Base-by-base conservation (phyloP, 2,329 filamentous ascomycete species). In the Fusarium lyarnte region DNA sequence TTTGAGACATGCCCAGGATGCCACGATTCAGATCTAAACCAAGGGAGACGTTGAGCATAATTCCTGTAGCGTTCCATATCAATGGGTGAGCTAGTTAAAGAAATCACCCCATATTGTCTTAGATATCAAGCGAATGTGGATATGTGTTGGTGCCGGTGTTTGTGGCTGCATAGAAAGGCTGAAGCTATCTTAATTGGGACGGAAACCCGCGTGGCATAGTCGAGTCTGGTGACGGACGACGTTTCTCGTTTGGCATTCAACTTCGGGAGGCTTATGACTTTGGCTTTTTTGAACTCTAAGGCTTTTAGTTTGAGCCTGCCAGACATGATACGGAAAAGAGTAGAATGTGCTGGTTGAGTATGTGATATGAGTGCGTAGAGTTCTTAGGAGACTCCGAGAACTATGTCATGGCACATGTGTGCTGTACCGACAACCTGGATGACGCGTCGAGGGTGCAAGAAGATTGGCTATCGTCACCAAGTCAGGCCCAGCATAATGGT, bases 121-220 rank as follows among this genome's bases (percentile, higher is more conserved):
- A 36, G 43, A 67, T 53, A 19, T 59, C 13, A 42, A 39, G 45
- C 62, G 33, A 51, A 29, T 25, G 35, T 38, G 21, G 63, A 43
- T 41, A 62, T 57, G 42, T 54, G 23, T 31, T 62, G 14, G 33
- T 45, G 16, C 25, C 53, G 11, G 29, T 66, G 51, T 60, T 43
- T 59, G 65, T 70, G 70, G 69, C 58, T 69, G 43, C 58, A 66
- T 72, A 36, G 69, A 57, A 52, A 57, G 64, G 68, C 63, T 64
- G 65, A 51, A 54, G 64, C 64, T 66, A 72, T 57, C 69, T 73
- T 43, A 25, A 58, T 72, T 38, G 39, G 55, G 65, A 57, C 33
- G 21, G 52, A 73, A 46, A 45, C 42, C 70, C 70, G 70, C 69
- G 70, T 72, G 69, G 70, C 70, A 71, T 67, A 31, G 38, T 66